Conservation (phyloP, 257 asterid species). For the Forsythia viridissima region DNA sequence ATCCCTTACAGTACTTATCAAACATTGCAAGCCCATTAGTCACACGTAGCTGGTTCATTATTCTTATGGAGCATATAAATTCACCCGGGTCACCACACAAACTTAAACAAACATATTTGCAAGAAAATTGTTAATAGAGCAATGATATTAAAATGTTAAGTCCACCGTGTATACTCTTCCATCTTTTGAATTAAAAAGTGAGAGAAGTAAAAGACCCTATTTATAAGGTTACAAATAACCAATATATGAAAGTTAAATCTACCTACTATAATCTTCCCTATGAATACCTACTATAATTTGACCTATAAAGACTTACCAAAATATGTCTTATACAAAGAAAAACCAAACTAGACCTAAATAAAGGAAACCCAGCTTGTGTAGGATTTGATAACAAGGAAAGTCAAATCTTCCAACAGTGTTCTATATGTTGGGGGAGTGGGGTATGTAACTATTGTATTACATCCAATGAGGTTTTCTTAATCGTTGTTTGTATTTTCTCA, state of each 20-base stretch:
- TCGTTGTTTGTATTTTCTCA: neutral
- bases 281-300: neutral
- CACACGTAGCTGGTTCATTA: neutral
- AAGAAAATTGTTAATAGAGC: neutral
- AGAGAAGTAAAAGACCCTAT: neutral
- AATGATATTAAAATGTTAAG: neutral
- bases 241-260: neutral
- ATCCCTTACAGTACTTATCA: neutral
- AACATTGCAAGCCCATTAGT: neutral
- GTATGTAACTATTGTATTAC: neutral
- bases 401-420: neutral
- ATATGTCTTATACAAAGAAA: neutral
- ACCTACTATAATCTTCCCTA: neutral
- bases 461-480: neutral
- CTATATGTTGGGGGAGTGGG: neutral
- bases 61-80: neutral
- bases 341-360: neutral
- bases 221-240: neutral
- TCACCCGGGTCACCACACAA: neutral
- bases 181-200: neutral
- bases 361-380: neutral
- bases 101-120: neutral
- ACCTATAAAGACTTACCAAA: neutral
- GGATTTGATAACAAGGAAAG: neutral
- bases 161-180: neutral